Percentiles rank a stretch among this genome's conserved stretches.
phyloP scores from a whole-genome alignment of 148 eudicot species.

The Dianthus caryophyllus region DNA sequence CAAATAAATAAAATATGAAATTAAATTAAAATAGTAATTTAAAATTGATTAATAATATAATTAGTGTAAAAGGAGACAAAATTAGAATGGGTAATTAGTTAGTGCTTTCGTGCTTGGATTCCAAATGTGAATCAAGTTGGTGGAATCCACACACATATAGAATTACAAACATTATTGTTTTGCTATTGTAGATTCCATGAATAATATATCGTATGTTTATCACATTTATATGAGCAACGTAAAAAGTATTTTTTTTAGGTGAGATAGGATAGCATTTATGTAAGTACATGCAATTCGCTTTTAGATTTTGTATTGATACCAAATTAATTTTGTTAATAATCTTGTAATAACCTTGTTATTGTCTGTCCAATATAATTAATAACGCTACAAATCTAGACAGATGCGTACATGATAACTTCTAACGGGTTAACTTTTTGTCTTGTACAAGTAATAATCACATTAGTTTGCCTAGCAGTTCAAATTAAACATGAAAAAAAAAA shows the following conservation, averaged over 20 bases:
- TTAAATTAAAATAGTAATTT: background rate
- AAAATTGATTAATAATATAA: background rate
- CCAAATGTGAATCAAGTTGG: slow-evolving; percentile 32
- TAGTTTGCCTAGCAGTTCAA: no score
- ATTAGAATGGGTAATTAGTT: slow-evolving; percentile 7
- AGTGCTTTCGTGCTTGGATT: slow-evolving; percentile 35
- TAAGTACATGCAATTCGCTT: background rate
- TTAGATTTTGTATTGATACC: background rate
- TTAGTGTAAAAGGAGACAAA: slow-evolving; percentile 14
- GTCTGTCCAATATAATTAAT: no score
- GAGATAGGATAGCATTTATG: slow-evolving; percentile 4
- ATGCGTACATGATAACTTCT: no score
- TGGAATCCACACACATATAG: slow-evolving; percentile 26
- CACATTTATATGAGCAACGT: background rate
- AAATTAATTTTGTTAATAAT: no score
- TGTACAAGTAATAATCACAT: no score
- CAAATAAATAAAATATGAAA: background rate
- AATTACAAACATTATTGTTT: slow-evolving; percentile 4
- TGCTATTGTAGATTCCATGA: slow-evolving; percentile 24
- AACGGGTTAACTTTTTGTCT: no score
- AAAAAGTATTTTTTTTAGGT: background rate
- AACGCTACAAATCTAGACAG: no score
- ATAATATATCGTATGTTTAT: no score
- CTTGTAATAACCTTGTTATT: no score
- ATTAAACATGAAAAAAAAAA: no score